phyloP scores from a whole-genome alignment of 2,329 filamentous ascomycete species.

The Exophiala viscosa region DNA sequence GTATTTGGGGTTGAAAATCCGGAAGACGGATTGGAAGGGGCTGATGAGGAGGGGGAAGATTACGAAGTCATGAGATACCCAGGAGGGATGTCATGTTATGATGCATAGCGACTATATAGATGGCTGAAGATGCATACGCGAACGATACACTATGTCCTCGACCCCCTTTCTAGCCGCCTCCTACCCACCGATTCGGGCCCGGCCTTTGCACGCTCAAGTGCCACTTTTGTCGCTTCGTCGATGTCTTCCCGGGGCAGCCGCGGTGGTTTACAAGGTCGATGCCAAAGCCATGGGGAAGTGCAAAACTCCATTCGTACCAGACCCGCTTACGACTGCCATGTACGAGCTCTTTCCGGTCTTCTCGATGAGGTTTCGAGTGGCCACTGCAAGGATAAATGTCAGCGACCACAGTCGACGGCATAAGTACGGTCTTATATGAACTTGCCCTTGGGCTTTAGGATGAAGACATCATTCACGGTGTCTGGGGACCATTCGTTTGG shows the following conservation, averaged over 20 bases:
- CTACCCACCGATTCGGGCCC: too few relatives aligned
- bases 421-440: too few relatives aligned
- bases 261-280: constrained; percentile 46
- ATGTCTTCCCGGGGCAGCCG: constrained; percentile 29
- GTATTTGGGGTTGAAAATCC: constrained; percentile 35
- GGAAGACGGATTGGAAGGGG: constrained; percentile 25
- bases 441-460: constrained; percentile 17
- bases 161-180: too few relatives aligned
- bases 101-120: too few relatives aligned
- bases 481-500: constrained; percentile 47
- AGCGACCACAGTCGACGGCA: not conserved
- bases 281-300: constrained; percentile 39
- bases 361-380: constrained; percentile 38
- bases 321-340: constrained; percentile 44
- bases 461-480: constrained; percentile 36
- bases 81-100: too few relatives aligned
- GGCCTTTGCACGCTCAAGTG: not conserved
- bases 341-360: constrained; percentile 39
- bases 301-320: constrained; percentile 54
- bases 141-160: too few relatives aligned
- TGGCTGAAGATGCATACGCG: too few relatives aligned
- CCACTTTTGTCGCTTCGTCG: constrained; percentile 39
- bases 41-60: not conserved
- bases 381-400: constrained; percentile 19
- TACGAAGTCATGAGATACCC: too few relatives aligned